phyloP scores from a whole-genome alignment of 768 basidiomycete genomes.

The Lyophyllum semitale region DNA sequence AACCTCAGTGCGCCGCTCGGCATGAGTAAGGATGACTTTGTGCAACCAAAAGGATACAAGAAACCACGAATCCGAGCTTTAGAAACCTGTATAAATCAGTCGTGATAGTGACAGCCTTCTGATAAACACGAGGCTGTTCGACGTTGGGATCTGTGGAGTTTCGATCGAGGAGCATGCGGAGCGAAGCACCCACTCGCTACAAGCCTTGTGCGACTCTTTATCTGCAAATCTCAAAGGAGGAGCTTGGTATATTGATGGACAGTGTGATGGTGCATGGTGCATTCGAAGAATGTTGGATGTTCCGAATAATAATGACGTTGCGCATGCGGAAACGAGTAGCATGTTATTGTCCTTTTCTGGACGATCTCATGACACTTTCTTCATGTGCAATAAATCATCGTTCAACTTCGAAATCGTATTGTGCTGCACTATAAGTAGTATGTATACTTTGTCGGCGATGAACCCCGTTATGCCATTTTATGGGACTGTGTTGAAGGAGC shows the following conservation, averaged over 20 bases:
- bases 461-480: too few relatives aligned
- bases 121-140: neutral
- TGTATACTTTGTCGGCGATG: too few relatives aligned
- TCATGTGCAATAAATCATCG: neutral
- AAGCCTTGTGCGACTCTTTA: neutral
- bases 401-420: neutral
- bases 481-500: too few relatives aligned
- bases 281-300: neutral
- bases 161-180: neutral
- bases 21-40: neutral
- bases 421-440: too few relatives aligned
- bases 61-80: too few relatives aligned
- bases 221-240: neutral
- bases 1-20: neutral
- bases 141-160: neutral
- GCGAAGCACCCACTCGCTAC: neutral
- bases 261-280: neutral
- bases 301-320: neutral
- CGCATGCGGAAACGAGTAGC: too few relatives aligned
- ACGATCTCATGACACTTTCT: neutral
- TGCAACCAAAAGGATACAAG: too few relatives aligned
- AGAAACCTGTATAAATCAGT: too few relatives aligned
- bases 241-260: neutral
- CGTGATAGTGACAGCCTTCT: too few relatives aligned
- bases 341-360: neutral